phyloP scores from a whole-genome alignment of 768 basidiomycete species.

The Cyathus striatus region DNA sequence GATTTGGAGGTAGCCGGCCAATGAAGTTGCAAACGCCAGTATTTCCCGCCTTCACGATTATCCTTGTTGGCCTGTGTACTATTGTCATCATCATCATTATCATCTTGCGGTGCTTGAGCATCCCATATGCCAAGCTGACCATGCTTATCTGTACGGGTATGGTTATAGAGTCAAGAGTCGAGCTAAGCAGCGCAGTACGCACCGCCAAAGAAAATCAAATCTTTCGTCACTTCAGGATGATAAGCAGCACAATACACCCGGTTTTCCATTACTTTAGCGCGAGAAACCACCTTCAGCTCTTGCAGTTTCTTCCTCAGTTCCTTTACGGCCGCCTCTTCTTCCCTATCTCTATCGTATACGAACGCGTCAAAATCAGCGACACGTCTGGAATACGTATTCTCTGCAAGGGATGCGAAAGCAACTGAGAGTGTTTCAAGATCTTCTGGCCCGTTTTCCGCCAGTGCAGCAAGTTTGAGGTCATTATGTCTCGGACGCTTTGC shows the following conservation, averaged over 20 bases:
- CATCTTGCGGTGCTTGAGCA: conserved; percentile 64
- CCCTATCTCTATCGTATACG: conserved; percentile 40
- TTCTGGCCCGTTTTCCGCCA: conserved; percentile 44
- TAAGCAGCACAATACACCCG: conserved; percentile 76
- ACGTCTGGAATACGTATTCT: conserved; percentile 29
- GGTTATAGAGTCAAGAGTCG: not conserved
- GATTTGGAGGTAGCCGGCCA: conserved; percentile 82
- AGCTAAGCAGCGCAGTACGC: conserved; percentile 3
- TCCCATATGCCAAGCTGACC: conserved; percentile 87
- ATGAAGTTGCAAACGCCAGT: conserved; percentile 76
- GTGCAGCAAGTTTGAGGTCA: conserved; percentile 53
- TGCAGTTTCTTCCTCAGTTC: conserved; percentile 51
- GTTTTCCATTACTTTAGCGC: conserved; percentile 76
- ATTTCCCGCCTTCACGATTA: conserved; percentile 62
- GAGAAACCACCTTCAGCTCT: conserved; percentile 58
- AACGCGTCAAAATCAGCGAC: conserved; percentile 46
- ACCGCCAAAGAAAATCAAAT: conserved; percentile 88
- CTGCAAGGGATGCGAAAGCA: conserved; percentile 35
- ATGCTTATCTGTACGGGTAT: conserved; percentile 59
- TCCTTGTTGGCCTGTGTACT: conserved; percentile 27
- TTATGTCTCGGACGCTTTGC: conserved; percentile 68
- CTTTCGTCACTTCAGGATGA: conserved; percentile 76
- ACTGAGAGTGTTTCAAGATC: conserved; percentile 42
- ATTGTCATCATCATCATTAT: conserved; percentile 61
- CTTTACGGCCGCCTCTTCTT: conserved; percentile 42